Conservation (phyloP, 305 asterid genomes). For the Fraxinus baroniana region DNA sequence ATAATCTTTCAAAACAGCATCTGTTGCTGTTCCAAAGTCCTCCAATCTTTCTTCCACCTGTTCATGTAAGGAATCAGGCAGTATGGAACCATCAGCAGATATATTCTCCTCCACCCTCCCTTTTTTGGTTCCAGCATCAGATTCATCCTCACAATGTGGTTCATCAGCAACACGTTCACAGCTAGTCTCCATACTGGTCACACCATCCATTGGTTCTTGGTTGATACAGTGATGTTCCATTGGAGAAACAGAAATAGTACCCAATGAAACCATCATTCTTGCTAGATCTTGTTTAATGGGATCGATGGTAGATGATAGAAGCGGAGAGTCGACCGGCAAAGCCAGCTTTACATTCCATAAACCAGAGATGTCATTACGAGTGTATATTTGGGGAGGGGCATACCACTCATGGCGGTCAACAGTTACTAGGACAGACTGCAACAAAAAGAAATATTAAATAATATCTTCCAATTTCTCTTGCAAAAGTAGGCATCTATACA, state of each 20-base stretch:
- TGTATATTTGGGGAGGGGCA: slow-evolving; percentile 86
- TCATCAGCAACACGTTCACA: slow-evolving; percentile 57
- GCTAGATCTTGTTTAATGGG: slow-evolving; percentile 40
- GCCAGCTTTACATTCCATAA: slow-evolving; percentile 76
- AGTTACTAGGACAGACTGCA: slow-evolving; percentile 98
- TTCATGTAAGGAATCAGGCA: slow-evolving; percentile 60
- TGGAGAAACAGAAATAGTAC: slow-evolving; percentile 46
- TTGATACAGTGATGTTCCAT: slow-evolving; percentile 62
- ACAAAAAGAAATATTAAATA: slow-evolving; percentile 15
- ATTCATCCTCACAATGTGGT: slow-evolving; percentile 52
- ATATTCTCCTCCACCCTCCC: slow-evolving; percentile 69
- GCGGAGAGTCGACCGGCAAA: slow-evolving; percentile 60
- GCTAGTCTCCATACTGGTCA: slow-evolving; percentile 78
- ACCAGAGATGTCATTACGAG: slow-evolving; percentile 86
- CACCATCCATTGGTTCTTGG: slow-evolving; percentile 65
- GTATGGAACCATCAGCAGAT: slow-evolving; percentile 60
- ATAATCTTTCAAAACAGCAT: slow-evolving; percentile 53
- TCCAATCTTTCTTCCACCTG: slow-evolving; percentile 58
- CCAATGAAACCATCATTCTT: slow-evolving; percentile 43
- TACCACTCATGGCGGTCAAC: slow-evolving; percentile 98
- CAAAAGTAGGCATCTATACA: background rate
- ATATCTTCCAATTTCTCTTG: slow-evolving; percentile 5
- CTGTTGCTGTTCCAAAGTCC: slow-evolving; percentile 51
- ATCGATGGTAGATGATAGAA: slow-evolving; percentile 39
- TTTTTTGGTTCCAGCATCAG: slow-evolving; percentile 78